phyloP scores from a whole-genome alignment of 2,329 filamentous ascomycete species.

The Amphichorda felina region DNA sequence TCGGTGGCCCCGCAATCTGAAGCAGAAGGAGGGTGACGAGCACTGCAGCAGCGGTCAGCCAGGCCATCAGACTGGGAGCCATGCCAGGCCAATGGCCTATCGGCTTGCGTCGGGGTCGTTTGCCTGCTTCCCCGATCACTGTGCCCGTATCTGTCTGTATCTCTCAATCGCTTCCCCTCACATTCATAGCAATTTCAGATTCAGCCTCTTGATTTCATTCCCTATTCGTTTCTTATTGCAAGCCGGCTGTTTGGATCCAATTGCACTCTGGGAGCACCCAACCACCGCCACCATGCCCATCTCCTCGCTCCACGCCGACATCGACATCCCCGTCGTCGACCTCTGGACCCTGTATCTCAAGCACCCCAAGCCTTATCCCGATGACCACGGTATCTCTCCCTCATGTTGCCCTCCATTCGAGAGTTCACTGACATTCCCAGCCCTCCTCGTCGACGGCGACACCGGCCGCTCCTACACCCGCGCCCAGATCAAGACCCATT shows the following conservation, averaged over 20 bases:
- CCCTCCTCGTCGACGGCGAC: conserved; percentile 66
- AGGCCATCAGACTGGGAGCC: too few species aligned
- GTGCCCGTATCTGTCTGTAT: too few species aligned
- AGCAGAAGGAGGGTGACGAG: too few species aligned
- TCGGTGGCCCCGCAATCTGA: too few species aligned
- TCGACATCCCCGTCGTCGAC: conserved; percentile 64
- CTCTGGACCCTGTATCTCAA: conserved; percentile 74
- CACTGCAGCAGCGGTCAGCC: too few species aligned
- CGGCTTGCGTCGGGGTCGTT: too few species aligned
- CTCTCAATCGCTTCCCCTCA: too few species aligned
- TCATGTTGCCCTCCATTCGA: neutral
- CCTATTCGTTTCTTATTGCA: neutral
- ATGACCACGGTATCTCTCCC: conserved; percentile 53
- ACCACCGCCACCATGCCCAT: conserved; percentile 54
- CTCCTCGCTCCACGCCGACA: conserved; percentile 48
- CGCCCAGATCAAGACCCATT: conserved; percentile 49
- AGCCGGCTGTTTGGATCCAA: too few species aligned
- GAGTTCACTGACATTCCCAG: conserved; percentile 34
- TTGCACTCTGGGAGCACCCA: too few species aligned
- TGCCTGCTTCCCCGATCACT: too few species aligned
- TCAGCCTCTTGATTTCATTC: neutral
- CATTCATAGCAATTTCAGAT: too few species aligned
- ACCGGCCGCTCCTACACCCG: conserved; percentile 60
- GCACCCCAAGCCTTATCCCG: conserved; percentile 52
- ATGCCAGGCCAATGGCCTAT: too few species aligned